Conservation (phyloP, 192 early-diverging fungal genomes). For the Coemansia sp. region DNA sequence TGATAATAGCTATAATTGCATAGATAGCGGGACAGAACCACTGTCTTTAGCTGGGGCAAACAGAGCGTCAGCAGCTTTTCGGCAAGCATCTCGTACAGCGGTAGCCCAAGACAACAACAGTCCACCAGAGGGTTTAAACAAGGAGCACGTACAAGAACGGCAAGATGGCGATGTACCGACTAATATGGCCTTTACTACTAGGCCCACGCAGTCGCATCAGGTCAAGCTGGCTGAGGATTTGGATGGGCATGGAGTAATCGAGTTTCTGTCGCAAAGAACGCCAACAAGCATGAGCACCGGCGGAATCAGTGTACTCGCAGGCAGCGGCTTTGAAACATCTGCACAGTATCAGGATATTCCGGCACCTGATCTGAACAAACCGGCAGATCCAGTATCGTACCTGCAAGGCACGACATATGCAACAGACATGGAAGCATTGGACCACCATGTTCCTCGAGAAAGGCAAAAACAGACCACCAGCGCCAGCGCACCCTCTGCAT, state of each 20-base stretch:
- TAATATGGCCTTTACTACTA: background rate
- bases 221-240: slow-evolving; percentile 66
- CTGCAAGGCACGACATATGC: slow-evolving; percentile 42
- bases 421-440: slow-evolving; percentile 36
- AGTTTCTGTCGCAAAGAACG: slow-evolving; percentile 37
- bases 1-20: slow-evolving; percentile 7
- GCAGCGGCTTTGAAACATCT: background rate
- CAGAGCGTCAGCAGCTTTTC: slow-evolving; percentile 66
- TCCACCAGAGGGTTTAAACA: background rate
- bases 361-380: background rate
- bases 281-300: slow-evolving; percentile 41
- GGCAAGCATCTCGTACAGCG: slow-evolving; percentile 36
- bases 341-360: slow-evolving; percentile 11
- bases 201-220: slow-evolving; percentile 69
- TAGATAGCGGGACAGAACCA: slow-evolving; percentile 40
- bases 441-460: slow-evolving; percentile 24
- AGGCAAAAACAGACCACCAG: background rate
- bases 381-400: slow-evolving; percentile 36
- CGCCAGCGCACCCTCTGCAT: background rate
- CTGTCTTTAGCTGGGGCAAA: background rate
- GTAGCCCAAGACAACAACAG: background rate
- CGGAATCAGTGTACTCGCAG: background rate
- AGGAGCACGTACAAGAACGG: background rate
- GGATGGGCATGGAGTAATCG: slow-evolving; percentile 34
- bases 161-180: slow-evolving; percentile 37